Percentiles rank a stretch among this genome's conserved stretches.
Conservation (phyloP, 371 early-diverging fungal species). For the Mucor mucedo region DNA sequence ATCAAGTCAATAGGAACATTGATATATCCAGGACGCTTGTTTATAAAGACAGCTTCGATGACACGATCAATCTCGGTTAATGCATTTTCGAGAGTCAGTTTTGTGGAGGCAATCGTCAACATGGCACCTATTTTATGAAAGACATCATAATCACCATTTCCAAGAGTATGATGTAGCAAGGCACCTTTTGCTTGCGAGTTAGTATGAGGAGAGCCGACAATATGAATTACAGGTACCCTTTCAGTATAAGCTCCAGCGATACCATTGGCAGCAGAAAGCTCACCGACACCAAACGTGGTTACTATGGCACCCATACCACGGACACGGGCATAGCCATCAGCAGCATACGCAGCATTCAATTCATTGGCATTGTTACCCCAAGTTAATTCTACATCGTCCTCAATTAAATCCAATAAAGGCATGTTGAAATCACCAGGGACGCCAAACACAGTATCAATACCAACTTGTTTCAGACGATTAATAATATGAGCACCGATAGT, state of each 20-base stretch:
- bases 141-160: conserved; percentile 56
- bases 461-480: conserved; percentile 50
- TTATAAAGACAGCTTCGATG: conserved; percentile 21
- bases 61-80: conserved; percentile 49
- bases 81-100: conserved; percentile 36
- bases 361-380: conserved; percentile 55
- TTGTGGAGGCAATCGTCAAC: conserved; percentile 46
- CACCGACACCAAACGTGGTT: conserved; percentile 66
- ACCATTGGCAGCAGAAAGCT: conserved; percentile 56
- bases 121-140: conserved; percentile 45
- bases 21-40: conserved; percentile 50
- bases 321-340: conserved; percentile 60
- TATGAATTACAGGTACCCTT: too few relatives aligned
- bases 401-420: conserved; percentile 39
- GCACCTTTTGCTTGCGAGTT: conserved; percentile 43
- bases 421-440: conserved; percentile 57
- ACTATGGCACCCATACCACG: conserved; percentile 45
- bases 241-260: conserved; percentile 40
- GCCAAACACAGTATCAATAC: conserved; percentile 50
- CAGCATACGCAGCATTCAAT: conserved; percentile 55
- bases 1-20: conserved; percentile 54
- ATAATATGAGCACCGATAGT: conserved; percentile 39
- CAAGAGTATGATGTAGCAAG: conserved; percentile 59
- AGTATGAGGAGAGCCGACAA: too few relatives aligned
- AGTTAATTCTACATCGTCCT: conserved; percentile 39